Evolutionary conservation across 257 asterid genomes (phyloP), one percentile per base, ranked within the genome.

Genomic region (Solanum clarkiae): DNA sequence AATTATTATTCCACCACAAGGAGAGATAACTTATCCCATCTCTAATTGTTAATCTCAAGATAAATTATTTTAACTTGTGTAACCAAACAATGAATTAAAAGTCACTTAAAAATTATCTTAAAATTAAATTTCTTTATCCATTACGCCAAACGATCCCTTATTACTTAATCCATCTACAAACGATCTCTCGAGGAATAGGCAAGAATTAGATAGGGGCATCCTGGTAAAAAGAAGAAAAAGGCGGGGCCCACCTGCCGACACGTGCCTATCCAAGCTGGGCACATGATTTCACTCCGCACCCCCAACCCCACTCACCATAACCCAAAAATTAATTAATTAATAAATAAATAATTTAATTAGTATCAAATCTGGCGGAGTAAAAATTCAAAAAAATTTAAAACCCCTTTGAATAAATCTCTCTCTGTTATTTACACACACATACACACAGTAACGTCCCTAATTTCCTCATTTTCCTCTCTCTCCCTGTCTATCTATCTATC

Each of bases 261-360:
- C 92, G 92, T 89, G 91, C 88, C 90, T 83, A 44, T 86, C 84
- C 47, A 69, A 62, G 29, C 86, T 42, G 68, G 53, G 90, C 91
- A 89, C 91, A 89, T 89, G 91, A 82, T 85, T 80, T 26, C 29
- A 49, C 42, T 40, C n/a, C 75, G 2, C 42, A 14, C 71, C 16
- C 44, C 72, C 17, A 17, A 10, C 44, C 32, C 7, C 80, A 69
- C 53, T 17, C 26, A 8, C 26, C 53, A 70, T 53, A 44, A 16
- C 80, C 57, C 36, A 47, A 45, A 80, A 49, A 13, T 75, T 75
- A 75, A 75, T 75, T 49, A 75, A 17, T 66, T 2, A 68, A 24
- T 2, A 68, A 63, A 10, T 63, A 65, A 72, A 72, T 44, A 68
- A 63, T 10, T 63, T 29, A 72, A 72, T 44, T 5, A 74, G 0